phyloP scores from a whole-genome alignment of 768 basidiomycete species.

The Macrolepiota albuminosa region DNA sequence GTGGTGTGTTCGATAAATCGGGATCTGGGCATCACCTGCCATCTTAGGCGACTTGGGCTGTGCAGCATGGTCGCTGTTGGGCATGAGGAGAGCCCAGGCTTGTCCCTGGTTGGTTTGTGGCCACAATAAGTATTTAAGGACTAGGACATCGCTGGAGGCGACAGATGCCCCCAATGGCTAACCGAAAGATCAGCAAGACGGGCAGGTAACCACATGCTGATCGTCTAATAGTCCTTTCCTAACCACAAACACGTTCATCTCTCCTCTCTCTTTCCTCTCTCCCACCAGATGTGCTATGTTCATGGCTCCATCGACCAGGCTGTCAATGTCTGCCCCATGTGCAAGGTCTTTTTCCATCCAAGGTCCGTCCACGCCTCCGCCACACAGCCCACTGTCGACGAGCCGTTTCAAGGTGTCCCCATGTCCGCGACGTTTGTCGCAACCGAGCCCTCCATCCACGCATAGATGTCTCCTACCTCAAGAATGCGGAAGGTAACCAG shows the following conservation, averaged over 20 bases:
- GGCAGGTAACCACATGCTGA: conserved; percentile 31
- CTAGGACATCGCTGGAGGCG: background rate
- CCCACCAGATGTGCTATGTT: conserved; percentile 61
- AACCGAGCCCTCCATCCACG: conserved; percentile 72
- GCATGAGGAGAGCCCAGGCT: conserved; percentile 19
- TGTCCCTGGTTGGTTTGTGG: conserved; percentile 14
- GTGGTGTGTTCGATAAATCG: conserved; percentile 10
- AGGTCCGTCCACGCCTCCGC: conserved; percentile 36
- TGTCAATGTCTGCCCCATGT: conserved; percentile 73
- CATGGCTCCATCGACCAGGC: conserved; percentile 67
- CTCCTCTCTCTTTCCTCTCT: conserved; percentile 24
- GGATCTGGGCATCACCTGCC: conserved; percentile 18
- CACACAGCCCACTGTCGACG: conserved; percentile 14
- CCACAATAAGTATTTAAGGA: conserved; percentile 16
- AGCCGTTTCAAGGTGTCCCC: conserved; percentile 59
- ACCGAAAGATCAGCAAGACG: conserved; percentile 25
- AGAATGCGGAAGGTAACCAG: conserved; percentile 79
- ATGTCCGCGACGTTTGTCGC: conserved; percentile 68
- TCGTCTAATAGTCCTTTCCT: conserved; percentile 22
- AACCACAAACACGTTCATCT: conserved; percentile 22
- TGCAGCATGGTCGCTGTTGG: conserved; percentile 22
- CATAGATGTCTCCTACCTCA: conserved; percentile 73
- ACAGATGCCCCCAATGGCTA: conserved; percentile 18
- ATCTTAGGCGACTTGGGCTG: conserved; percentile 17
- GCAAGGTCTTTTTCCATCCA: conserved; percentile 71